A percentile compares a stretch with the other conserved stretches of the same genome.
Evolutionary conservation across 169 alveolate species (phyloP).

Genomic region (Cryptosporidium ubiquitum): DNA sequence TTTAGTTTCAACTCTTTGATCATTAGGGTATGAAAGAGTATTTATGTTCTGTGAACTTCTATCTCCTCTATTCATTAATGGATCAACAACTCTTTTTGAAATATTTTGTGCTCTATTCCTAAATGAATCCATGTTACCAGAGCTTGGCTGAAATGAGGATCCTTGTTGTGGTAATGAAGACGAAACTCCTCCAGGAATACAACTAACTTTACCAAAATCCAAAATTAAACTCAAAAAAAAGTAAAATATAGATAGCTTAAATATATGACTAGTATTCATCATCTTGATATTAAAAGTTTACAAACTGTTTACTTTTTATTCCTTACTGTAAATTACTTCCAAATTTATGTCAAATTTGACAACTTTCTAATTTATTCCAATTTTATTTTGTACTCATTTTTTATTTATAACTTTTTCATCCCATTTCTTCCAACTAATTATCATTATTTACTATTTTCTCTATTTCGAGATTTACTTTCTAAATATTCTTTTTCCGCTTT

Average conservation of each 20-base stretch:
- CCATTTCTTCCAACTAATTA: neutral
- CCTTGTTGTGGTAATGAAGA: conserved; percentile 4
- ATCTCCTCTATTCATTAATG: conserved; percentile 34
- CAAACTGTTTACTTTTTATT: neutral
- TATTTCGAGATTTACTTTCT: conserved; percentile 5
- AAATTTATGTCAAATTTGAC: conserved; percentile 45
- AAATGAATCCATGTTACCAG: conserved; percentile 17
- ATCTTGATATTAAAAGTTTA: neutral
- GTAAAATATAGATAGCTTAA: neutral
- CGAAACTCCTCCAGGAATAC: conserved; percentile 8
- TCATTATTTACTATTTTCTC: conserved; percentile 7
- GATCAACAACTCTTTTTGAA: conserved; percentile 58
- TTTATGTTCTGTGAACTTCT: conserved; percentile 1
- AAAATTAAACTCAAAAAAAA: conserved; percentile 1
- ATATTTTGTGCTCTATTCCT: conserved; percentile 30
- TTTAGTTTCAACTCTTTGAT: conserved; percentile 24
- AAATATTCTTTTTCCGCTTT: neutral
- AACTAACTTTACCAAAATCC: neutral
- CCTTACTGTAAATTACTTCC: neutral
- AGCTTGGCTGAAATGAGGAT: neutral
- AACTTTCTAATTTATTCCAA: neutral
- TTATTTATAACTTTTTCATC: conserved; percentile 25
- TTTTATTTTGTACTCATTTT: neutral
- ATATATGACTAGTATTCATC: neutral
- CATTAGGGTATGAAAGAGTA: conserved; percentile 8